A percentile compares a stretch with the other conserved stretches of the same genome.
These are phyloP conservation scores for Magnaporthales sp. DNA, from an alignment of 2,329 filamentous ascomycete genomes.

Conservation along the genomic window DNA sequence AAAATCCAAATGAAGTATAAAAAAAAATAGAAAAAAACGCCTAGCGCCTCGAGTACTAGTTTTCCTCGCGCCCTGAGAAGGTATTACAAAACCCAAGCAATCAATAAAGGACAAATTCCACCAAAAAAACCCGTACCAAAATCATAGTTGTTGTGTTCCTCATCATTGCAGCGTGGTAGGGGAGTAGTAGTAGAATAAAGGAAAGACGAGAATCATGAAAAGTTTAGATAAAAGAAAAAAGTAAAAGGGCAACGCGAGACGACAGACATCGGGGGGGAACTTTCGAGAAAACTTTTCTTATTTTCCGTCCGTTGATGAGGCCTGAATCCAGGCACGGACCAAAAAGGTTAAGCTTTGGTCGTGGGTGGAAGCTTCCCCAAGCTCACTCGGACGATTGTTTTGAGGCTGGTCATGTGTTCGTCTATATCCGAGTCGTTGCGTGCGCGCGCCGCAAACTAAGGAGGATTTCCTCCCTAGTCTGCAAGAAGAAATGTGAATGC, in stretches of 20 bases:
- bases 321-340: neutral
- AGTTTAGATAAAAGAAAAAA: neutral
- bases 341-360: neutral
- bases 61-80: neutral
- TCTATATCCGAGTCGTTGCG: neutral
- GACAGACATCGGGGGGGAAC: neutral
- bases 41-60: neutral
- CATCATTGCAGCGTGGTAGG: neutral
- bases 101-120: neutral
- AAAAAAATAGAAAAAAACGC: neutral
- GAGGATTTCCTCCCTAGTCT: neutral
- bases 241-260: neutral
- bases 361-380: neutral
- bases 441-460: neutral
- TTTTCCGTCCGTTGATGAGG: neutral
- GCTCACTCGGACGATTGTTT: neutral
- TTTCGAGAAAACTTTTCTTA: neutral
- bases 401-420: neutral
- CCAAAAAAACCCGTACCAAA: neutral
- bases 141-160: neutral
- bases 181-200: neutral
- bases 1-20: conserved; percentile 1
- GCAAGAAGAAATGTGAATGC: neutral
- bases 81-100: neutral
- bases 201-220: neutral